Base-by-base conservation (phyloP, 257 asterid genomes). In the Cordia subcordata region DNA sequence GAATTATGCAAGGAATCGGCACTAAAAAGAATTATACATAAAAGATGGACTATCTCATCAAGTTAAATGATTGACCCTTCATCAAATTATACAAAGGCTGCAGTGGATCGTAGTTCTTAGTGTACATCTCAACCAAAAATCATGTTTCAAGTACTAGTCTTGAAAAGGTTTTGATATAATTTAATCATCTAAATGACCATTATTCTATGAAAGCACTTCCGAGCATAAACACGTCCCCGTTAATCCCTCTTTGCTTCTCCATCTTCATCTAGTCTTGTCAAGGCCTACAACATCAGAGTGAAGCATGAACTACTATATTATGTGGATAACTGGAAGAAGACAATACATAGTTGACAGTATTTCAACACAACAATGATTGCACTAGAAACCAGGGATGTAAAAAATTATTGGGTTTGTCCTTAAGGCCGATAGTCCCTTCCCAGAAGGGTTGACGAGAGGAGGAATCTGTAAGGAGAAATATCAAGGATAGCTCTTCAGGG, bases 181-280 rank as follows among this genome's bases (percentile, higher is more conserved):
- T 11, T 16, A 15, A 1, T 17, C 9, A 47, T 49, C 14, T 47
- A 47, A 47, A 15, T 49, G 33, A 40, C 51, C 18, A 51, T 42
- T 45, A 53, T 66, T 58, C 39, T 62, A 70, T 5, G 1, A 20
- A 22, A 57, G 37, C 13, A 51, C 27, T 19, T 71, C 69, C 63
- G 65, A 64, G 69, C 53, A 63, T 44, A 67, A 46, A 59, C 38
- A 61, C 63, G 68, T 65, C 73, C 74, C 77, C 67, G 72, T 63
- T 68, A 76, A 53, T 20, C 79, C 69, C 62, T n/a, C 81, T 75
- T 79, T 72, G 84, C 83, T 71, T 85, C 84, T 58, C 77, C 94
- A 61, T 68, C 88, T 81, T 87, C 96, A 90, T 75, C 89, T 90
- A 85, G 94, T 85, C 91, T 83, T 72, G 80, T 81, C 86, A 75